Percentiles rank a stretch among this genome's conserved stretches.
These are phyloP conservation scores for Ustilago hordei DNA, from an alignment of 1,284 basidiomycete genomes.

Conservation along the genomic window DNA sequence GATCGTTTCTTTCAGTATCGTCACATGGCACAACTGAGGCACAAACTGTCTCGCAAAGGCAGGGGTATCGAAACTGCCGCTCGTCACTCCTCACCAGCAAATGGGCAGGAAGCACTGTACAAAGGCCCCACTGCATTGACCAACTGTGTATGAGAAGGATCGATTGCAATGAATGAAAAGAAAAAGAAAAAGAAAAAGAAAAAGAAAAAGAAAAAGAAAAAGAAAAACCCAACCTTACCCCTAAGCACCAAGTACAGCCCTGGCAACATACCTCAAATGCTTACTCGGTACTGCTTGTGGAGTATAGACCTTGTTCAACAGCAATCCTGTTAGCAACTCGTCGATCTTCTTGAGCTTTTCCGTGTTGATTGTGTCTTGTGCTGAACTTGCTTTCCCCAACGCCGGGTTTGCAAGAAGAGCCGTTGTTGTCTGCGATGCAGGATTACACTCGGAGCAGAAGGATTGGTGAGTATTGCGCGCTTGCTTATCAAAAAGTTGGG, in stretches of 20 bases:
- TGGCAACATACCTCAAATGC: constrained; percentile 22
- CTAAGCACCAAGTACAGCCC: constrained; percentile 22
- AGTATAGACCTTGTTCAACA: constrained; percentile 60
- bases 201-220: no score
- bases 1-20: no score
- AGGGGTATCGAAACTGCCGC: no score
- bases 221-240: no score
- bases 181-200: no score
- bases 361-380: constrained; percentile 27
- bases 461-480: not conserved
- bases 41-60: no score
- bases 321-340: constrained; percentile 51
- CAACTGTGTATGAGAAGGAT: no score
- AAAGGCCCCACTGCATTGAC: no score
- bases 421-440: constrained; percentile 9
- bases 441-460: not conserved
- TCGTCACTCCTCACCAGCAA: no score
- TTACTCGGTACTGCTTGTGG: constrained; percentile 19
- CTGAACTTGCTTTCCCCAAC: not conserved
- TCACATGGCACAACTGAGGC: no score
- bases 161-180: no score
- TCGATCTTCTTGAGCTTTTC: constrained; percentile 54
- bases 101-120: no score
- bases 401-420: constrained; percentile 29
- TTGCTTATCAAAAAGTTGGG: not conserved